Evolutionary conservation across 768 basidiomycete genomes (phyloP).

Genomic region (Clavulina sp.): DNA sequence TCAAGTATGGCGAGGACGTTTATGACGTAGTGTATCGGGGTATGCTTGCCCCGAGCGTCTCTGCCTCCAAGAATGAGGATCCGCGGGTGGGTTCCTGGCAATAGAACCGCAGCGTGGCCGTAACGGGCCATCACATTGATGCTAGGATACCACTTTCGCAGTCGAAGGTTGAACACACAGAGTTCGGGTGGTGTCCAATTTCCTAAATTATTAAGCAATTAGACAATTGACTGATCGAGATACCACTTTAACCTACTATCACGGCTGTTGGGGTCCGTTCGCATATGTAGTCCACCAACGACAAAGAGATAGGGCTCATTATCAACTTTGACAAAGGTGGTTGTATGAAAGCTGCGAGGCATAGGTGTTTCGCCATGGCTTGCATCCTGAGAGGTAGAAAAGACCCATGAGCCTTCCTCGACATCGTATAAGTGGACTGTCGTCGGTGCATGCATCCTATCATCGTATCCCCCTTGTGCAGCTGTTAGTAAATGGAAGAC

Average conservation of each 20-base stretch:
- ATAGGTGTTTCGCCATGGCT: not conserved
- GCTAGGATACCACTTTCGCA: not conserved
- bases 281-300: not conserved
- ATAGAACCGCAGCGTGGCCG: not conserved
- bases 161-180: not conserved
- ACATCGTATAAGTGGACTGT: not conserved
- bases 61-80: not conserved
- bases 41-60: too few relatives aligned
- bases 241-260: not conserved
- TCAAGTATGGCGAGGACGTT: too few relatives aligned
- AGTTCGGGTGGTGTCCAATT: not conserved
- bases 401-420: not conserved
- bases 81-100: not conserved
- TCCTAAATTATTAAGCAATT: not conserved
- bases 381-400: not conserved
- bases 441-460: not conserved
- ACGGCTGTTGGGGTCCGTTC: not conserved
- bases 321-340: not conserved
- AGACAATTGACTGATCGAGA: not conserved
- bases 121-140: not conserved
- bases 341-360: not conserved
- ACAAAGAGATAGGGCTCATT: constrained; percentile 1
- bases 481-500: not conserved
- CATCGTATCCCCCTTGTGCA: not conserved
- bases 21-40: too few relatives aligned